Evolutionary conservation across 371 early-diverging fungal genomes (phyloP), one percentile per base, ranked within the genome.

Genomic region (Mucor sp.): DNA sequence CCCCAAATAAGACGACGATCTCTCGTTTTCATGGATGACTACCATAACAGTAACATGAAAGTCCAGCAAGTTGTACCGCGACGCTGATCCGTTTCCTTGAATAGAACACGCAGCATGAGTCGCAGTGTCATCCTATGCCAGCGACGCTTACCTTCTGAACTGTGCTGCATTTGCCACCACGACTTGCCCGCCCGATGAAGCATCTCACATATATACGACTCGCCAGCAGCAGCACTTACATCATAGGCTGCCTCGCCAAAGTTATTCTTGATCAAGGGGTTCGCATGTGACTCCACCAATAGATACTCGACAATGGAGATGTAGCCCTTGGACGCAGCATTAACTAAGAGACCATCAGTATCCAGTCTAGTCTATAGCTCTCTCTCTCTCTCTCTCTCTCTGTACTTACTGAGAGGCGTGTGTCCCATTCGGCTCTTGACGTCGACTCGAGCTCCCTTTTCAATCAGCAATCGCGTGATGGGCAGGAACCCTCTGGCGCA

Each of bases 221-320:
- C 76, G 2, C 80, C 76, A 6, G 88, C 81, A 32, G 86, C 85
- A 0, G 94, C 93, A 23, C 94, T 94, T 25, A 90, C 88, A 74
- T 94, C 94, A 75, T 93, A 92, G 0, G 95, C 94, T 17, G 89
- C 84, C 65, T 95, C 95, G 4, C 85, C 90, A 71, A 88, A 86
- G 9, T 72, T 80, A 65, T 93, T 93, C 58, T 84, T 87, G 33
- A 90, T 74, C 7, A 87, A 70, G 0, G 91, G 90, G 60, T 93
- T 85, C 12, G 93, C 90, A 62, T 79, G 75, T 15, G 83, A 83
- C 63, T 86, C 78, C 7, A 79, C 73, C 48, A 95, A 72, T 35
- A 94, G 76, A 61, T 89, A 88, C 50, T 89, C 79, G 17, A 90
- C 91, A 70, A 93, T 87, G 7, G 81, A 74, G 39, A 84, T 71